Evolutionary conservation across 371 early-diverging fungal species (phyloP).

Genomic region (Zopfochytrium polystomum): DNA sequence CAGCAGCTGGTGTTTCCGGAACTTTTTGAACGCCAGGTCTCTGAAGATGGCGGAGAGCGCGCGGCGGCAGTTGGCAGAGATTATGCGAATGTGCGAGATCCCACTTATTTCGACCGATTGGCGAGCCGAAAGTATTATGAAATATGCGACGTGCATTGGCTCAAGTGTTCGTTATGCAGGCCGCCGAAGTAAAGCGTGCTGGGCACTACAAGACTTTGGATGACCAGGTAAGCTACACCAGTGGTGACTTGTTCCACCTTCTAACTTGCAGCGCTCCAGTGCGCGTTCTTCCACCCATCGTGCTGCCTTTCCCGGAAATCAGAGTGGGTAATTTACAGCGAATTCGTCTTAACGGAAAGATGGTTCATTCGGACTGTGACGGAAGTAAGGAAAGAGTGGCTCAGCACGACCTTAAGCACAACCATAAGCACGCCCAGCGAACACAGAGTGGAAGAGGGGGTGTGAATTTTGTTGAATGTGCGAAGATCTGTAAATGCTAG

Average conservation of each 20-base stretch:
- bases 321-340: slow-evolving; percentile 97
- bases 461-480: too few species aligned
- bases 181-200: slow-evolving; percentile 83
- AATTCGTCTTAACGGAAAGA: slow-evolving; percentile 93
- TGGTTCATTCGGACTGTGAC: slow-evolving; percentile 94
- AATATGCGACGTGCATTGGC: slow-evolving; percentile 85
- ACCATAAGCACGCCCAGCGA: too few species aligned
- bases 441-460: too few species aligned
- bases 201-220: slow-evolving; percentile 92
- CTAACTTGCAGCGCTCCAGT: too few species aligned
- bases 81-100: slow-evolving; percentile 74
- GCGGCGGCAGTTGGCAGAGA: slow-evolving; percentile 80
- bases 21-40: slow-evolving; percentile 83
- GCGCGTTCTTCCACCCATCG: slow-evolving; percentile 93
- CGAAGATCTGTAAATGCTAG: too few species aligned
- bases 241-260: too few species aligned
- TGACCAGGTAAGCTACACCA: too few species aligned
- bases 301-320: slow-evolving; percentile 82
- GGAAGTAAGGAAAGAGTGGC: slow-evolving; percentile 87
- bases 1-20: slow-evolving; percentile 86
- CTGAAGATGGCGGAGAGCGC: slow-evolving; percentile 91
- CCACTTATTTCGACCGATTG: slow-evolving; percentile 68
- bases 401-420: too few species aligned
- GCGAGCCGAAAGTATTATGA: slow-evolving; percentile 70
- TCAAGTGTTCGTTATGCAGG: slow-evolving; percentile 96